Conservation (phyloP, 2,329 filamentous ascomycete genomes). For the Fusarium fujikuroi region DNA sequence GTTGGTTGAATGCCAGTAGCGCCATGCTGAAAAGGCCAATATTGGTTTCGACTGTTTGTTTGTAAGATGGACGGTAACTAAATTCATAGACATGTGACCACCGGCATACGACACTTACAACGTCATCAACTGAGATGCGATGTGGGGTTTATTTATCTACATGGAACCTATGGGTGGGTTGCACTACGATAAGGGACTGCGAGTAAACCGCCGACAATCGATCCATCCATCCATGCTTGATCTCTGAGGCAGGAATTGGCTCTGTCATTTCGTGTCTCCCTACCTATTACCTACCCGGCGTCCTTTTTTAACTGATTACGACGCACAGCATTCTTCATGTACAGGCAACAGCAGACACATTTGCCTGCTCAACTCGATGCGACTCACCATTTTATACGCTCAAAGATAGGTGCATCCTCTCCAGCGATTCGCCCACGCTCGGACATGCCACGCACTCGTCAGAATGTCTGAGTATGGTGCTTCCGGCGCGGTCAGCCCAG, state of each 20-base stretch:
- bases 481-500: conserved; percentile 38
- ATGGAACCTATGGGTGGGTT: neutral
- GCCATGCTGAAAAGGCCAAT: neutral
- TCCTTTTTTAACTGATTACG: neutral
- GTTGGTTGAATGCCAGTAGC: neutral
- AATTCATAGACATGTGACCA: neutral
- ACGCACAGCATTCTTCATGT: neutral
- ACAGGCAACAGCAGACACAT: neutral
- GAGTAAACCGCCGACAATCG: conserved; percentile 12
- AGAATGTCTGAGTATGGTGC: conserved; percentile 43
- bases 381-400: conserved; percentile 1
- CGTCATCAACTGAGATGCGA: conserved; percentile 34
- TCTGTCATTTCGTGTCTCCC: neutral
- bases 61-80: neutral
- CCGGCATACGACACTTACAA: conserved; percentile 2
- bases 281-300: neutral
- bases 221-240: neutral
- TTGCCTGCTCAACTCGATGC: neutral
- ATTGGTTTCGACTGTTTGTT: neutral
- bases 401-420: neutral
- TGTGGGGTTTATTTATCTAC: conserved; percentile 15
- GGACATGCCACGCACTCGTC: conserved; percentile 17
- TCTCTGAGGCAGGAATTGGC: neutral
- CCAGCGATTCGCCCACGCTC: neutral
- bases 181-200: conserved; percentile 21